These are phyloP conservation scores for Phaeosphaeria sp. DNA, from an alignment of 2,329 filamentous ascomycete species.

Conservation along the genomic window DNA sequence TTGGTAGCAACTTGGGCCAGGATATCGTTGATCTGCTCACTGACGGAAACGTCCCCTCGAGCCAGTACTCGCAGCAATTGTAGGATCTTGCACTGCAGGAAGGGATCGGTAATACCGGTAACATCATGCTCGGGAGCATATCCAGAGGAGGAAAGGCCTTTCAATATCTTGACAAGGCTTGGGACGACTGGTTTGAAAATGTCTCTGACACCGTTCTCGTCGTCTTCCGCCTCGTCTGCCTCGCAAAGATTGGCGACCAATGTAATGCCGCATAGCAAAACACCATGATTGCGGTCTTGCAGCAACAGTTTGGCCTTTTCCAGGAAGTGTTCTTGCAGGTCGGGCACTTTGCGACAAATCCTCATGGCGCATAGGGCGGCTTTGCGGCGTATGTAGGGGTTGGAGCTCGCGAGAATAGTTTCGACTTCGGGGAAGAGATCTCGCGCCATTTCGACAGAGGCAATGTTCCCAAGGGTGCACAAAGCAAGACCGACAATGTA, in stretches of 20 bases:
- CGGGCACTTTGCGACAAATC: slow-evolving; percentile 97
- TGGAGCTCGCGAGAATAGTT: slow-evolving; percentile 85
- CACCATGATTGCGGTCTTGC: slow-evolving; percentile 93
- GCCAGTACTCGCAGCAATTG: slow-evolving; percentile 84
- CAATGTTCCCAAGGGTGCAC: slow-evolving; percentile 96
- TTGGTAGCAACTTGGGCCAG: slow-evolving; percentile 96
- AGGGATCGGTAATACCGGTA: slow-evolving; percentile 96
- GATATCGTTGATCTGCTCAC: slow-evolving; percentile 98
- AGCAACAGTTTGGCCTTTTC: slow-evolving; percentile 90
- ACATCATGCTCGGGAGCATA: slow-evolving; percentile 99
- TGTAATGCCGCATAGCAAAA: slow-evolving; percentile 89
- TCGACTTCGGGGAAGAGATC: slow-evolving; percentile 97
- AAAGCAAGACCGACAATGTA: slow-evolving; percentile 97
- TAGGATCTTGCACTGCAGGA: slow-evolving; percentile 95
- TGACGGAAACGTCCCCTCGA: slow-evolving; percentile 83
- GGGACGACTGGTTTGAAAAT: slow-evolving; percentile 89
- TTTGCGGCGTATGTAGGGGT: slow-evolving; percentile 98
- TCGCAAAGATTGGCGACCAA: slow-evolving; percentile 92
- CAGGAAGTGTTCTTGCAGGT: slow-evolving; percentile 94
- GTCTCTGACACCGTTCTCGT: slow-evolving; percentile 87
- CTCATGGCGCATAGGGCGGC: slow-evolving; percentile 98
- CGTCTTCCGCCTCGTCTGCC: slow-evolving; percentile 88
- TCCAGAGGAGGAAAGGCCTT: slow-evolving; percentile 89
- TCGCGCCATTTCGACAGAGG: slow-evolving; percentile 96
- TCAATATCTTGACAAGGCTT: slow-evolving; percentile 85